These are phyloP conservation scores for Entomortierella lignicola DNA, from an alignment of 192 early-diverging fungal species.

Conservation along the genomic window DNA sequence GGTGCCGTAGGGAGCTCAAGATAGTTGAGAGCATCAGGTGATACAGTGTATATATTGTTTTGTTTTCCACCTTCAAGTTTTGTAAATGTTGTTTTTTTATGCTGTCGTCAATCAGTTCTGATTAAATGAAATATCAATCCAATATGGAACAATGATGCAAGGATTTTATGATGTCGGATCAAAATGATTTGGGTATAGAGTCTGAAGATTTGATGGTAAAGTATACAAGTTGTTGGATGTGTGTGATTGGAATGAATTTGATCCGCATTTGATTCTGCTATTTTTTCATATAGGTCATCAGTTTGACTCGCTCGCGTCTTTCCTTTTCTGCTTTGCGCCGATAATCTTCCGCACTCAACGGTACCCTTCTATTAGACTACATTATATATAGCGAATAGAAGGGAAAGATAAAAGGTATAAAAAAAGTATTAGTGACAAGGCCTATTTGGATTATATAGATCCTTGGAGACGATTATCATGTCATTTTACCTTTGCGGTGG, in stretches of 20 bases:
- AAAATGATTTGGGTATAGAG: too few species aligned
- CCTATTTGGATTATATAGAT: not conserved
- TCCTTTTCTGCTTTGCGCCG: constrained; percentile 45
- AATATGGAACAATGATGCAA: too few species aligned
- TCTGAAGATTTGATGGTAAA: too few species aligned
- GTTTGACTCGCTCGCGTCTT: constrained; percentile 27
- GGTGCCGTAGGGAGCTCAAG: too few species aligned
- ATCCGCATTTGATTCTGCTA: constrained; percentile 1
- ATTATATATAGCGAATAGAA: not conserved
- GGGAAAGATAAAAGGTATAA: not conserved
- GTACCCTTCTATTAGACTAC: constrained; percentile 37
- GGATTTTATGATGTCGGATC: too few species aligned
- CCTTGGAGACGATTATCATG: not conserved
- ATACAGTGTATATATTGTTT: not conserved
- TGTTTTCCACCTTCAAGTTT: not conserved
- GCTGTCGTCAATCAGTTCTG: too few species aligned
- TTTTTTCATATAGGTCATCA: constrained; percentile 55
- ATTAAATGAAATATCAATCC: too few species aligned
- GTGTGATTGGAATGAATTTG: not conserved
- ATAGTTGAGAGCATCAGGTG: too few species aligned
- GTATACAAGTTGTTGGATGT: too few species aligned
- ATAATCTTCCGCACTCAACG: constrained; percentile 40
- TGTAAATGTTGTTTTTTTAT: too few species aligned
- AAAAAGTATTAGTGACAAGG: not conserved
- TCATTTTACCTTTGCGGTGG: constrained; percentile 19